Conservation (phyloP, 108 stramenopile genomes). For the Skeletonema marinoi region DNA sequence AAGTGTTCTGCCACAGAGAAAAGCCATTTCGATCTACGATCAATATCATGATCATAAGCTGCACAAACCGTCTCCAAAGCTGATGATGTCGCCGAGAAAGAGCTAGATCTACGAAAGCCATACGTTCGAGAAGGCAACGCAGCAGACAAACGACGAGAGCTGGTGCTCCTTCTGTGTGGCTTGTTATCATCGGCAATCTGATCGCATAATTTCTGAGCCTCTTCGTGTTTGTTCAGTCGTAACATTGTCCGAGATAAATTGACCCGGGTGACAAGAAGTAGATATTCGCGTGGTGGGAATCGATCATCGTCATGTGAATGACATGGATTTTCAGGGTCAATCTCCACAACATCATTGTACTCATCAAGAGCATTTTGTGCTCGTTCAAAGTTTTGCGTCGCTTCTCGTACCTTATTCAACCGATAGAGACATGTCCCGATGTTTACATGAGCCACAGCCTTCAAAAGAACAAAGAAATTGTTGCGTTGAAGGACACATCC, state of each 20-base stretch:
- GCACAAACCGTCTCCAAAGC: constrained; percentile 12
- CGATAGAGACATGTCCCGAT: constrained; percentile 35
- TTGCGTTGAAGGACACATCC: not conserved
- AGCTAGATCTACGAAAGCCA: constrained; percentile 34
- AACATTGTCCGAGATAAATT: constrained; percentile 31
- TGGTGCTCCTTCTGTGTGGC: constrained; percentile 10
- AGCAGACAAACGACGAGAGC: constrained; percentile 4
- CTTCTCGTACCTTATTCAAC: constrained; percentile 44
- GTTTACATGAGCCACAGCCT: constrained; percentile 38
- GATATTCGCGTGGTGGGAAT: constrained; percentile 31
- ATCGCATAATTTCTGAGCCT: constrained; percentile 25
- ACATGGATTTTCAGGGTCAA: not conserved
- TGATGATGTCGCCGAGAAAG: constrained; percentile 27
- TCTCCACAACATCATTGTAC: not conserved
- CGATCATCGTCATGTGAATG: constrained; percentile 38
- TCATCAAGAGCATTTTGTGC: constrained; percentile 21
- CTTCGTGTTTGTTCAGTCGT: constrained; percentile 23
- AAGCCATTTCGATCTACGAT: constrained; percentile 37
- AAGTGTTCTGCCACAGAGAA: constrained; percentile 35
- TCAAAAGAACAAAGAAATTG: constrained; percentile 17
- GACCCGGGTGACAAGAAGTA: constrained; percentile 30
- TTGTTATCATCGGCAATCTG: constrained; percentile 21
- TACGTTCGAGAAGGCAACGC: constrained; percentile 1
- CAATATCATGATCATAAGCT: constrained; percentile 42
- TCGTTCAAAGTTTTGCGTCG: constrained; percentile 32